Base-by-base conservation (phyloP, 2,329 filamentous ascomycete genomes). In the Cadophora sp. region DNA sequence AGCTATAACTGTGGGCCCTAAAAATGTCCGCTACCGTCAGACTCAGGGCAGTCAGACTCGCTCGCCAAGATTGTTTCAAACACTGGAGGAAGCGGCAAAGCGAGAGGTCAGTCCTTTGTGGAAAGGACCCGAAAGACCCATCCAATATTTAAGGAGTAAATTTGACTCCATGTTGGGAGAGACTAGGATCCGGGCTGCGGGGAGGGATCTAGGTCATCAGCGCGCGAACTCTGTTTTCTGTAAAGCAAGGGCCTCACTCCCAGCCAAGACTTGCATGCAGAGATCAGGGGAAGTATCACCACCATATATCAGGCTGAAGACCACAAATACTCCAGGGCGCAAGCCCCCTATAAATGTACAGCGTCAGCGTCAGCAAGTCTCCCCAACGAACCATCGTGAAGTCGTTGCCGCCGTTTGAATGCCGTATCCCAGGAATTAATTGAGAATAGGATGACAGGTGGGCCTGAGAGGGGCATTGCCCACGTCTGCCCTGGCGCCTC, bases 51-150 rank as follows among this genome's bases (percentile, higher is more conserved):
- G 55, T 58, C 33, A 58, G 55, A 43, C 33, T 41, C 36, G 55
- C 20, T 16, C 41, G 58, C 58, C 58, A 48, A 60, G 58, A 60
- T 33, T 30, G 58, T 60, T 60, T 60, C 58, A 60, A 60, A 60
- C 39, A 47, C 58, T 48, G 43, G 16, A 30, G 58, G 39, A 60
- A 60, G 58, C 58, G 43, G 58, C 58, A 60, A 60, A 60, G 58
- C 58, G 43, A n/a, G 24, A 30, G 58, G 43, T n/a, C 39, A 48
- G 58, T 60, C 58, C 58, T 47, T 47, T 59, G 6, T n/a, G 24
- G 41, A 22, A 27, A 59, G 27, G 22, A 33, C 24, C 58, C 22
- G 7, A 45, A 27, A 30, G 27, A 20, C 58, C 58, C 39, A 60
- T 60, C 58, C 58, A 60, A 60, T 60, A 41, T 60, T 60, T 22